Evolutionary conservation across 805 yeast species (phyloP).

Genomic region (Candida piceae): DNA sequence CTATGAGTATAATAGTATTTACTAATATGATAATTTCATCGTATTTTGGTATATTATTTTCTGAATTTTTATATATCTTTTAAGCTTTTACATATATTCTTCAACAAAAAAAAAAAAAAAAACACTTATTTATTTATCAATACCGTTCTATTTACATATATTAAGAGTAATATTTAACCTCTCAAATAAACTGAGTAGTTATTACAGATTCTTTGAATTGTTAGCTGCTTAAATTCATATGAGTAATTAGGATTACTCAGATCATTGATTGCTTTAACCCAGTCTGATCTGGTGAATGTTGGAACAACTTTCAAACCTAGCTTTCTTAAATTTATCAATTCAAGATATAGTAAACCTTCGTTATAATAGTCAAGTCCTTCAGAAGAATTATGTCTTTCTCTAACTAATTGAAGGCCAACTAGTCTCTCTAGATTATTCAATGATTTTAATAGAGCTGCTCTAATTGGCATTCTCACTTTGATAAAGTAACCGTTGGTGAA

Average conservation of each 20-base stretch:
- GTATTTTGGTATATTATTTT: no score
- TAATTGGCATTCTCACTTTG: slow-evolving; percentile 30
- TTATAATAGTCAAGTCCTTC: slow-evolving; percentile 29
- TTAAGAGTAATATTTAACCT: no score
- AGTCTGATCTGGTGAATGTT: slow-evolving; percentile 40
- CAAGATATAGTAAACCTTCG: slow-evolving; percentile 64
- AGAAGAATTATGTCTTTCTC: slow-evolving; percentile 10
- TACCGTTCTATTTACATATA: no score
- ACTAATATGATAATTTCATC: no score
- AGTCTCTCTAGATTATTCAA: slow-evolving; percentile 41
- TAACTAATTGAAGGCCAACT: slow-evolving; percentile 15
- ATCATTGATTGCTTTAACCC: slow-evolving; percentile 61
- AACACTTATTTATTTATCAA: no score
- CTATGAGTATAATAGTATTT: no score
- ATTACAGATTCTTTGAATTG: slow-evolving; percentile 57
- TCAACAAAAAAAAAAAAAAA: no score
- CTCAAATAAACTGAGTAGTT: slow-evolving; percentile 38
- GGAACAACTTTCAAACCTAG: slow-evolving; percentile 51
- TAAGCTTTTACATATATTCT: no score
- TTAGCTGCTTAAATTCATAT: slow-evolving; percentile 36
- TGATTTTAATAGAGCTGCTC: slow-evolving; percentile 34
- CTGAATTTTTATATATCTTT: no score
- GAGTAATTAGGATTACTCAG: slow-evolving; percentile 39
- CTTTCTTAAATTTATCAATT: slow-evolving; percentile 51
- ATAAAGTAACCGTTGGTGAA: slow-evolving; percentile 34